Evolutionary conservation across 306 rosid genomes (phyloP).

Genomic region (Carpinus viminea): DNA sequence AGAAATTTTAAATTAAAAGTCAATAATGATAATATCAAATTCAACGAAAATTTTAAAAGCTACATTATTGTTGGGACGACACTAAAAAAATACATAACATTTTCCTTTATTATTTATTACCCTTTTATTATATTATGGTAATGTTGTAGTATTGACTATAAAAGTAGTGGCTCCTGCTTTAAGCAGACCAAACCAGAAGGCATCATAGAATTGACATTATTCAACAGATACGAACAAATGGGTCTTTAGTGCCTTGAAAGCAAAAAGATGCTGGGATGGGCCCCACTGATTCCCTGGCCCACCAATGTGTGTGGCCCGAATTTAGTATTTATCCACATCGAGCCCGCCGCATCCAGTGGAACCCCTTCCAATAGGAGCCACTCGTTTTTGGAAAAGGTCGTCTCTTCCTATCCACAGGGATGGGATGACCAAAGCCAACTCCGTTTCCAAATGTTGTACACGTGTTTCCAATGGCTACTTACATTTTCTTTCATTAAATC

Average conservation of each 20-base stretch:
- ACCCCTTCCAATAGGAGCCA: slow-evolving; percentile 1
- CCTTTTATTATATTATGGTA: no score
- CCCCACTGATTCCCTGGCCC: slow-evolving; percentile 15
- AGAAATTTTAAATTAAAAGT: no score
- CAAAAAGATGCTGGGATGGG: background rate
- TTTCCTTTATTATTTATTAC: no score
- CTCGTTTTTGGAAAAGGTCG: background rate
- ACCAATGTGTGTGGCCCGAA: slow-evolving; percentile 23
- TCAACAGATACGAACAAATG: background rate
- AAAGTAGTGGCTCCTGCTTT: no score
- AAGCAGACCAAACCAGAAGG: no score
- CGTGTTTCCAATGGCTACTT: slow-evolving; percentile 2
- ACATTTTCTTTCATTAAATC: background rate
- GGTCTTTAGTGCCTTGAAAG: slow-evolving; percentile 24
- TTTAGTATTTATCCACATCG: slow-evolving; percentile 33
- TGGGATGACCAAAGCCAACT: background rate
- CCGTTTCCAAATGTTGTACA: no score
- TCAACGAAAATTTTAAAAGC: no score
- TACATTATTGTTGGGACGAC: no score
- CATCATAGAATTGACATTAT: no score
- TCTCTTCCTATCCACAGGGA: background rate
- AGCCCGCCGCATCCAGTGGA: slow-evolving; percentile 15
- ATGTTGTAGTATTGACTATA: no score
- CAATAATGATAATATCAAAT: no score
- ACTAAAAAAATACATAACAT: no score